phyloP scores from a whole-genome alignment of 2,329 filamentous ascomycete species.

The Arthrobotrys pseudoclavata region DNA sequence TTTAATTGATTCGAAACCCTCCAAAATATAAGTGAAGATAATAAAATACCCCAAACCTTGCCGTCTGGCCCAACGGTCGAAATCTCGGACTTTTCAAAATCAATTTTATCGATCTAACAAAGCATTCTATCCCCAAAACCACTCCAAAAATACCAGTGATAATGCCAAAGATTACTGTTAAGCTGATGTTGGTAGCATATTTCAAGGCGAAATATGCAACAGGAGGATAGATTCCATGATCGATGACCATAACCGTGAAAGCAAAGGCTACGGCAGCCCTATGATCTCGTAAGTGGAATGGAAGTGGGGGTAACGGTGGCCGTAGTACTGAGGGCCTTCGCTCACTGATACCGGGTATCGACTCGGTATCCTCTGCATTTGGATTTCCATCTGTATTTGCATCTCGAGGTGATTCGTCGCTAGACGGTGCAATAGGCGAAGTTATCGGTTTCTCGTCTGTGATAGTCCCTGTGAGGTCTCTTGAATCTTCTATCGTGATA shows the following conservation, averaged over 20 bases:
- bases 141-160: conserved; percentile 59
- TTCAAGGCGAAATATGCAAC: conserved; percentile 47
- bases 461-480: conserved; percentile 4
- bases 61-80: conserved; percentile 47
- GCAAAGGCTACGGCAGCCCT: conserved; percentile 41
- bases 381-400: neutral
- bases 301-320: conserved; percentile 48
- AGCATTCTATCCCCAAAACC: conserved; percentile 49
- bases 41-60: conserved; percentile 48
- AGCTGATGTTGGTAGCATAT: conserved; percentile 49
- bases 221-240: conserved; percentile 55
- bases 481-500: neutral
- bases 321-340: conserved; percentile 47
- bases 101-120: conserved; percentile 51
- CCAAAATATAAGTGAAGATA: neutral
- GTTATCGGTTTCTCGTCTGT: conserved; percentile 30
- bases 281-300: conserved; percentile 57
- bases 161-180: conserved; percentile 54
- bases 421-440: neutral
- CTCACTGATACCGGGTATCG: conserved; percentile 14
- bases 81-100: conserved; percentile 38
- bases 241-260: conserved; percentile 53
- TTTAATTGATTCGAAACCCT: neutral
- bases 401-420: conserved; percentile 18
- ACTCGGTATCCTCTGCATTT: conserved; percentile 15